Evolutionary conservation across 345 rosid species (phyloP), one percentile per base, ranked within the genome.

Genomic region (Laguncularia racemosa): DNA sequence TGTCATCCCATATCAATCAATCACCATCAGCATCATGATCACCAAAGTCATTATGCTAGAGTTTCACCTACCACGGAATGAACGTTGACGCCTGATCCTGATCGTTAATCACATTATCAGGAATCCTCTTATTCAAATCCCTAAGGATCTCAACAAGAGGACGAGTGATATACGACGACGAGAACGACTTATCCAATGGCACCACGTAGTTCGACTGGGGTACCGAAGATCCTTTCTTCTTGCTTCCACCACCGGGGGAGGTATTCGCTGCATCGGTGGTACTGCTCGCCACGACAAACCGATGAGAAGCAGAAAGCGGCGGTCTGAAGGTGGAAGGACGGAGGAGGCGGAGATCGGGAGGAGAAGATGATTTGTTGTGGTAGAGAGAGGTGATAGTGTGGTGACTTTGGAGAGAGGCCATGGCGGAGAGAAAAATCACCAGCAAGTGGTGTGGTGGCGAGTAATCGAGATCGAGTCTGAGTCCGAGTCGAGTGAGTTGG

Each of bases 91-190:
- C 21, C 8, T 58, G 63, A n/a, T 65, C 63, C 16, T 33, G 20
- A 20, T 81, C 56, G 43, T 59, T 83, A 57, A 87, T 75, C 71
- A 89, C 82, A 68, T 87, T 89, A 23, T 89, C 97, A 46, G 99
- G 96, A 60, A 93, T 87, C 74, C 86, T 79, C 81, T 87, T 86
- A 70, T 93, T 93, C 67, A 93, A 96, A 63, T 93, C 99, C 15
- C 99, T 91, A 47, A 93, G 81, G 80, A 93, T 93, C 85, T 93
- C 99, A 20, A 70, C 87, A 17, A 93, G 78, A 46, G 99, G 99
- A 15, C 99, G 84, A 50, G 88, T 89, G 66, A 93, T 85, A 52
- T 79, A 87, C 0, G 97, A 84, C 0, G 90, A 67, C 4, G 89
- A 73, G 57, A 77, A 72, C 0, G 95, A 73, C 60, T 83, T 89